Evolutionary conservation across 352 stramenopile species (phyloP).

Genomic region (Globisporangium nagaii): DNA sequence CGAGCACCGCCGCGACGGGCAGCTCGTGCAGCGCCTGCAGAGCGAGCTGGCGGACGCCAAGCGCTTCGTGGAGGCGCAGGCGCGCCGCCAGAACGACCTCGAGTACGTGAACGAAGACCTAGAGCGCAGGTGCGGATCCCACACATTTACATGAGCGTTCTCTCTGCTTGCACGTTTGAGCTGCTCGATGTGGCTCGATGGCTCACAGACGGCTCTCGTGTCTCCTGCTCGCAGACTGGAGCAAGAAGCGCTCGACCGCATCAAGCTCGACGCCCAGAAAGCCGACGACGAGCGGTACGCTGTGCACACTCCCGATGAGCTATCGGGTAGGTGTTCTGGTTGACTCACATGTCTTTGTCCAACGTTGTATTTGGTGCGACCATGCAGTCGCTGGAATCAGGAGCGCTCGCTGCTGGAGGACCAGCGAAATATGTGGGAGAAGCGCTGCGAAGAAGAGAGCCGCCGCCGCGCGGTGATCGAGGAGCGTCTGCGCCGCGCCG

Average conservation of each 20-base stretch:
- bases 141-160: background rate
- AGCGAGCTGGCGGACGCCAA: slow-evolving; percentile 82
- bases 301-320: no score
- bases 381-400: slow-evolving; percentile 52
- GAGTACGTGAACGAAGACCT: slow-evolving; percentile 87
- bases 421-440: slow-evolving; percentile 62
- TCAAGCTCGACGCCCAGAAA: slow-evolving; percentile 76
- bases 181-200: no score
- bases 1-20: slow-evolving; percentile 80
- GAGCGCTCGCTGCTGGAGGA: slow-evolving; percentile 58
- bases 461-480: slow-evolving; percentile 64
- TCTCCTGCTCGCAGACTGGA: slow-evolving; percentile 60
- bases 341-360: background rate
- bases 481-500: slow-evolving; percentile 70
- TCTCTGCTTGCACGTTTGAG: background rate
- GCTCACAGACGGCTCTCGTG: no score
- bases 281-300: slow-evolving; percentile 77
- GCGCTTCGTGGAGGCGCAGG: slow-evolving; percentile 78
- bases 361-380: background rate
- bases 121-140: slow-evolving; percentile 42
- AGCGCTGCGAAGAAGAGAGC: slow-evolving; percentile 71
- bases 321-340: no score
- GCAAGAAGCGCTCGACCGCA: slow-evolving; percentile 79
- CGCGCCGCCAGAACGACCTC: slow-evolving; percentile 76
- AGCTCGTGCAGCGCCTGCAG: slow-evolving; percentile 78